Conservation (phyloP, 2,329 filamentous ascomycete genomes). For the Fusarium citri region DNA sequence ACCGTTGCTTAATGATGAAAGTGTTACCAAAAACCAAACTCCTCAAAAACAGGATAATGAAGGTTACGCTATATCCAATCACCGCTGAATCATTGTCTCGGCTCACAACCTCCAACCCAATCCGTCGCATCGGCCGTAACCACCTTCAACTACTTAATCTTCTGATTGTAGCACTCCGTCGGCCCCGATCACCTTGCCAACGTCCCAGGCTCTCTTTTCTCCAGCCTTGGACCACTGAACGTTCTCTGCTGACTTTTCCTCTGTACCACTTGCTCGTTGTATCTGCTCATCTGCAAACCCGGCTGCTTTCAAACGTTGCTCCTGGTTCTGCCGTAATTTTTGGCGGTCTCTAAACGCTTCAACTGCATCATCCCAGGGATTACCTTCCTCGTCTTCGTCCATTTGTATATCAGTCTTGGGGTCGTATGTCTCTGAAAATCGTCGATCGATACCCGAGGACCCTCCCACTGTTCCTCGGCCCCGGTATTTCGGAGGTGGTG, state of each 20-base stretch:
- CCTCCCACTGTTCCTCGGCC: constrained; percentile 76
- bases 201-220: constrained; percentile 72
- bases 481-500: constrained; percentile 65
- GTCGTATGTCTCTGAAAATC: constrained; percentile 77
- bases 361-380: constrained; percentile 83
- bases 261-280: constrained; percentile 66
- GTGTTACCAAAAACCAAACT: constrained; percentile 5
- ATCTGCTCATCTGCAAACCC: constrained; percentile 84
- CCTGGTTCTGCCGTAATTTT: constrained; percentile 79
- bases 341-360: constrained; percentile 84
- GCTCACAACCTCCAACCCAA: constrained; percentile 15
- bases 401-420: constrained; percentile 67
- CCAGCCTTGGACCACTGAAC: constrained; percentile 79
- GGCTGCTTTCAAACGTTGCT: constrained; percentile 78
- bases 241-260: constrained; percentile 69
- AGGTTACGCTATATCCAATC: constrained; percentile 30
- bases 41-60: constrained; percentile 20
- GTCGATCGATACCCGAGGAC: constrained; percentile 78
- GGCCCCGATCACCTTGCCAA: constrained; percentile 57
- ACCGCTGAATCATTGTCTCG: constrained; percentile 11
- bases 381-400: constrained; percentile 59
- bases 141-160: constrained; percentile 8
- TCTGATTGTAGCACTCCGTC: constrained; percentile 29
- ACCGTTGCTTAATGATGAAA: neutral
- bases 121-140: constrained; percentile 5